phyloP scores from a whole-genome alignment of 306 rosid genomes.

The Malus sylvestris region DNA sequence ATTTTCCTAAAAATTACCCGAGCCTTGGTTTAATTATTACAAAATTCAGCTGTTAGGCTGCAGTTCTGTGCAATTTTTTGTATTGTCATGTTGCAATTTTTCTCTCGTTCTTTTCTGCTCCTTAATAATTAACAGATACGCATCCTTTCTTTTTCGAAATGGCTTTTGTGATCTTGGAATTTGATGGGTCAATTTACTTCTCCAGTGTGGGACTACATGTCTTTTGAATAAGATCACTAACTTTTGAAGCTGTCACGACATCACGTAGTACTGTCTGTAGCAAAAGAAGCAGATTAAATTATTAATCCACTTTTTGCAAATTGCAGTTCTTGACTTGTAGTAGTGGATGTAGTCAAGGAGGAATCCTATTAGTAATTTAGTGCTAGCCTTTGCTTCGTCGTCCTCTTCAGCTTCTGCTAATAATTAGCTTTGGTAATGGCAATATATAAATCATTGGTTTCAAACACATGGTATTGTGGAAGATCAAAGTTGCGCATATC shows the following conservation, averaged over 20 bases:
- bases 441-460: not conserved
- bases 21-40: not conserved
- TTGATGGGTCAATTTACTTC: not conserved
- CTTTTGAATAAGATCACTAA: not conserved
- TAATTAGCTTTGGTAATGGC: not conserved
- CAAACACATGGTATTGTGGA: slow-evolving; percentile 2
- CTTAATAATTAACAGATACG: too few relatives aligned
- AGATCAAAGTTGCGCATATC: not conserved
- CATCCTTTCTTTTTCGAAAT: too few relatives aligned
- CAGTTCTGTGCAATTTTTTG: too few relatives aligned
- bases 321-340: not conserved
- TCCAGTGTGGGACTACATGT: not conserved
- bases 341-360: not conserved
- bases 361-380: not conserved
- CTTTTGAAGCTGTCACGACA: not conserved
- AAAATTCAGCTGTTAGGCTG: too few relatives aligned
- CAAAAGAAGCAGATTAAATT: not conserved
- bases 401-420: not conserved
- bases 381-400: not conserved
- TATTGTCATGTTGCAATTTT: too few relatives aligned
- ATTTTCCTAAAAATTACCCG: not conserved
- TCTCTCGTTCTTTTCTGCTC: too few relatives aligned
- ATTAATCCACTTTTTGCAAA: too few relatives aligned
- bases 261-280: too few relatives aligned
- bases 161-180: not conserved